Evolutionary conservation across 1,139 yeast genomes (phyloP), one percentile per base, ranked within the genome.

Genomic region (Debaryomyces psychrophilus): DNA sequence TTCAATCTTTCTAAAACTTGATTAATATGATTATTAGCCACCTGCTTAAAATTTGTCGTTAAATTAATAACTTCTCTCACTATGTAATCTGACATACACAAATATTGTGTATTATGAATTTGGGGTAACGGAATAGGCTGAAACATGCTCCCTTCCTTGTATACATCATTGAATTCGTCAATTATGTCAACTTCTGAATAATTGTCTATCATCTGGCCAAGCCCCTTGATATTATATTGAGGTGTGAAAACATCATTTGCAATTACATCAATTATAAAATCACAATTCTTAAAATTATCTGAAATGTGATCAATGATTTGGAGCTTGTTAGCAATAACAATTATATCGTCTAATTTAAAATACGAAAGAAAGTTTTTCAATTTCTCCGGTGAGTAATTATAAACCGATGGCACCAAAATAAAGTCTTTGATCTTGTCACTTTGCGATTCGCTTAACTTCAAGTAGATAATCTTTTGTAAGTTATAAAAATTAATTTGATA

Each of bases 1-100:
- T 54, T 48, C 6, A 65, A 31, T 33, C 69, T 44, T 1, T 52
- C 36, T 15, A 68, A 46, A 4, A 67, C 67, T n/a, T 43, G 52
- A 3, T 28, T 23, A 2, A 62, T 39, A 50, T 66, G 71, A 0
- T 26, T 39, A 20, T 50, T 50, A 5, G 43, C 12, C 3, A 23
- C 15, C 8, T n/a, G 12, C 15, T 29, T 34, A 15, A 37, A 41
- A 18, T 26, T 37, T 17, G 18, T 15, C n/a, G 8, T 17, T 12
- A 27, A 25, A 15, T 31, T 22, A 8, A 29, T 12, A n/a, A 37
- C n/a, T 5, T 28, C 29, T 29, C 76, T 61, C 5, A 57, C 41
- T 3, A 68, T 40, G 17, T 67, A 61, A 49, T 76, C 81, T 4
- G 60, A 50, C 6, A 62, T 35, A 3, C 73, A 62, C 8, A 75